A percentile compares a stretch with the other conserved stretches of the same genome.
Evolutionary conservation across 1,284 basidiomycete genomes (phyloP).

Genomic region (Tilletia setariae): DNA sequence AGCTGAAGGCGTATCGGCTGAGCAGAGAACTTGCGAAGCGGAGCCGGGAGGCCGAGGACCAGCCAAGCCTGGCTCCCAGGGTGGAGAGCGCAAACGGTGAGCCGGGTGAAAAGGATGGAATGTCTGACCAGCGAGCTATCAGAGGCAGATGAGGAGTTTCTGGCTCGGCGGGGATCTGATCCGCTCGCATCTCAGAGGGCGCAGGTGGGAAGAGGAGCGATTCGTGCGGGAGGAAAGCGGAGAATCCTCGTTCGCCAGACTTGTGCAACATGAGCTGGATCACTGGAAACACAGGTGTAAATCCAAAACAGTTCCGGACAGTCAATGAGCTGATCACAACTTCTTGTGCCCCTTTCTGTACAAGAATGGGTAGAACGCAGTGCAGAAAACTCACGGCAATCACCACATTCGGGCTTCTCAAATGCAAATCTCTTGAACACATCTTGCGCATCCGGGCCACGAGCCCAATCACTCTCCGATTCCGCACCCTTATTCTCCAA

Average conservation of each 20-base stretch:
- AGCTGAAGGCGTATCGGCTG: constrained; percentile 32
- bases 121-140: too few relatives aligned
- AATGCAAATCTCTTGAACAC: constrained; percentile 33
- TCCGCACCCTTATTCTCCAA: background rate
- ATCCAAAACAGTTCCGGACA: background rate
- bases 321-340: background rate
- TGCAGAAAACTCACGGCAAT: constrained; percentile 25
- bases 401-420: constrained; percentile 28
- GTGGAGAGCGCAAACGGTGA: constrained; percentile 25
- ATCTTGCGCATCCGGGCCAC: constrained; percentile 1
- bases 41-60: constrained; percentile 14
- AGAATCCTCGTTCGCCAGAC: constrained; percentile 27
- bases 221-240: constrained; percentile 27
- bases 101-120: too few relatives aligned
- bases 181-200: background rate
- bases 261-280: constrained; percentile 28
- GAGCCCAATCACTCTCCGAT: background rate
- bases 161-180: background rate
- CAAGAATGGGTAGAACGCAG: too few relatives aligned
- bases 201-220: constrained; percentile 16
- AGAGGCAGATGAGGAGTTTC: background rate
- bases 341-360: too few relatives aligned
- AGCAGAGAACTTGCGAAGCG: constrained; percentile 28
- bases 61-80: constrained; percentile 26
- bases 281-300: constrained; percentile 15